These are phyloP conservation scores for Plectranthus barbatus DNA, from an alignment of 257 asterid species.

Conservation along the genomic window DNA sequence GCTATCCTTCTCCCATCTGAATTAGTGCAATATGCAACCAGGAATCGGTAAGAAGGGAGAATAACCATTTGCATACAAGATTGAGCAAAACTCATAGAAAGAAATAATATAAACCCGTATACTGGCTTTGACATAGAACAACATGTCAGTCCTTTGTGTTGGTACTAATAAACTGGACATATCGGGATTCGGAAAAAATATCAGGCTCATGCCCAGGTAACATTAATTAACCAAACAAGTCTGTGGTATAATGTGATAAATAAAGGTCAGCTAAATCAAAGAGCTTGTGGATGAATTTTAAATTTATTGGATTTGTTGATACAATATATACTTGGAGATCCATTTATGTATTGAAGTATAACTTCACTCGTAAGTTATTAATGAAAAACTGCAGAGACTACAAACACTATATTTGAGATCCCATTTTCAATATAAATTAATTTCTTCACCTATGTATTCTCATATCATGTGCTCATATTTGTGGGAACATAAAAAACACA, in stretches of 20 bases:
- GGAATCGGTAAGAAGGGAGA: background rate
- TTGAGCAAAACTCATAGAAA: background rate
- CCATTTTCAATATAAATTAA: background rate
- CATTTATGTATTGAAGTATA: background rate
- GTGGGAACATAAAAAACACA: background rate
- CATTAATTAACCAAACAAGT: background rate
- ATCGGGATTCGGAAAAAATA: background rate
- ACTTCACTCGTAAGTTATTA: background rate
- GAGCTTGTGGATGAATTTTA: background rate
- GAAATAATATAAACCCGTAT: background rate
- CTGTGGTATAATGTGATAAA: background rate
- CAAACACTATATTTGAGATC: background rate
- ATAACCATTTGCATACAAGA: too few relatives aligned
- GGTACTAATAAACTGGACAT: background rate
- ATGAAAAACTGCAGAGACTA: background rate
- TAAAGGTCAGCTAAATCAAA: background rate
- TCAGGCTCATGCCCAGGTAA: background rate
- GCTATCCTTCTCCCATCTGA: slow-evolving; percentile 82
- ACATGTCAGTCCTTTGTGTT: background rate
- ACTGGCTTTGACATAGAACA: background rate
- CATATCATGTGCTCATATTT: background rate
- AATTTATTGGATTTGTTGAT: background rate
- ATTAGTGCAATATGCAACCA: slow-evolving; percentile 13
- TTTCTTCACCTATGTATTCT: background rate
- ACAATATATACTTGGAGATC: background rate